phyloP scores from a whole-genome alignment of 768 basidiomycete genomes.

The Strobilomyces dryophilus region DNA sequence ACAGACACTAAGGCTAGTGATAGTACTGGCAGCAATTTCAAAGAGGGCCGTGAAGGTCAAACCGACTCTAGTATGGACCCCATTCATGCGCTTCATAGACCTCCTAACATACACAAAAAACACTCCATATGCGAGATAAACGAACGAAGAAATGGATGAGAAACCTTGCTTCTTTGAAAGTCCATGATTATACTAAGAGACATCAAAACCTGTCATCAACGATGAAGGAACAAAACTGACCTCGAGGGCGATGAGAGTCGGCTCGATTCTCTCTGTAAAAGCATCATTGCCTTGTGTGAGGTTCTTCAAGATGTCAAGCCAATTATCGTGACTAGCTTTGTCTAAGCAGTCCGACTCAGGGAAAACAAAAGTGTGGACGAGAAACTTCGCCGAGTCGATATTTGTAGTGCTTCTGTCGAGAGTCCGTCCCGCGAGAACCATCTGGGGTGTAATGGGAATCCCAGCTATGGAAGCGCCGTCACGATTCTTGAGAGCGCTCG shows the following conservation, averaged over 20 bases:
- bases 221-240: conserved; percentile 23
- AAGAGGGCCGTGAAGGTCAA: conserved; percentile 91
- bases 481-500: conserved; percentile 52
- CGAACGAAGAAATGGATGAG: conserved; percentile 63
- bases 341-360: conserved; percentile 68
- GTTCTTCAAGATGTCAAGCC: conserved; percentile 54
- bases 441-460: conserved; percentile 62
- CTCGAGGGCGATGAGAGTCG: conserved; percentile 43
- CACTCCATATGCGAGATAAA: conserved; percentile 72
- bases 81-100: conserved; percentile 72
- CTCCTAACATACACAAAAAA: conserved; percentile 74
- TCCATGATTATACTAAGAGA: conserved; percentile 49
- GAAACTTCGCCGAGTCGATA: conserved; percentile 62
- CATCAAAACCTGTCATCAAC: conserved; percentile 6
- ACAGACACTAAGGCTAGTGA: conserved; percentile 91
- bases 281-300: conserved; percentile 36
- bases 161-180: conserved; percentile 42
- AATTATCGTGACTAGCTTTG: conserved; percentile 55
- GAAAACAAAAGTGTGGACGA: conserved; percentile 82
- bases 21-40: conserved; percentile 87
- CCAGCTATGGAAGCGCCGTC: conserved; percentile 56
- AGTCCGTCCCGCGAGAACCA: conserved; percentile 71
- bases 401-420: conserved; percentile 47
- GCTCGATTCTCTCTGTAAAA: conserved; percentile 38
- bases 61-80: conserved; percentile 88